Evolutionary conservation across 2,329 filamentous ascomycete species (phyloP), one percentile per base, ranked within the genome.

Genomic region (Microsporum ferrugineum): DNA sequence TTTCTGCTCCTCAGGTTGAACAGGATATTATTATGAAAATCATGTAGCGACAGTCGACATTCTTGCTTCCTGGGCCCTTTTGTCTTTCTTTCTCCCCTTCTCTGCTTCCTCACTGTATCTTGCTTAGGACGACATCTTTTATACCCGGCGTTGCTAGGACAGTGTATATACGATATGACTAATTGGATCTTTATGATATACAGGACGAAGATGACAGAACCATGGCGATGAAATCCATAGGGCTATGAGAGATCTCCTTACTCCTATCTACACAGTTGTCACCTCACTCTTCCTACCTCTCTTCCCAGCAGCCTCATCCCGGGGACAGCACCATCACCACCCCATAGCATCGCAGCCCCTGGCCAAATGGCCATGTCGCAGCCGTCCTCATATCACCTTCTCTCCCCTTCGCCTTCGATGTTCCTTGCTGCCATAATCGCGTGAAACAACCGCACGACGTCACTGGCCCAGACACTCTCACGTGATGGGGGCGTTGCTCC

Each of bases 1-100:
- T 53, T 34, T 53, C 31, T 34, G 49, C 39, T 53, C 29, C 73
- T 75, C 84, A 92, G 88, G 87, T 90, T 77, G 88, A 92, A 80
- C 88, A 91, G 79, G 88, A 91, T 70, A 77, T 79, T 78, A 85
- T 91, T 75, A 91, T 88, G 70, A 92, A 89, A 78, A 89, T 95
- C 78, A 91, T 91, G 87, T 60, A 63, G 60, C 57, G 29, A 41
- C 31, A 17, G 41, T 7, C 41, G 59, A 5, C 27, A 57, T 49
- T 49, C 17, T 56, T 45, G 23, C 49, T 45, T 57, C 36, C 27
- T 41, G 29, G 29, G 17, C 17, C 17, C 1, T 23, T 23, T 23
- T 23, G 17, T 23, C 1, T 23, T 23, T 23, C 17, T 1, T 23
- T 23, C 17, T 23, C 17, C 17, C 17, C 27, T 29, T 59, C 14